Percentiles rank a stretch among this genome's conserved stretches.
Conservation (phyloP, 176 grass and related monocot genomes). For the Alloteropsis semialata region DNA sequence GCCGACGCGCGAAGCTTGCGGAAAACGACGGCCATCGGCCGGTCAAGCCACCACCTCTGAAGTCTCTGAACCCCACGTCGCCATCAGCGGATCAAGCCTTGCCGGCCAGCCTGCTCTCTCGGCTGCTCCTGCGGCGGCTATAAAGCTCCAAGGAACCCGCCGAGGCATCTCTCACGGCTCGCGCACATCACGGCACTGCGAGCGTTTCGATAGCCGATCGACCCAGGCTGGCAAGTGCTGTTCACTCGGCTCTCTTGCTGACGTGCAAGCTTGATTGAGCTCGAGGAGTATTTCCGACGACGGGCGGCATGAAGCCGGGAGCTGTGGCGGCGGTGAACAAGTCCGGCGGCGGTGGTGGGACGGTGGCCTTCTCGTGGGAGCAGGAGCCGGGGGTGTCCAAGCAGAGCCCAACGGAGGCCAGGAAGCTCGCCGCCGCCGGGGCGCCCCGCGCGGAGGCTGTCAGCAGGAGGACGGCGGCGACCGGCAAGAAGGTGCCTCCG, state of each 20-base stretch:
- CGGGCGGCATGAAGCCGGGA: constrained; percentile 6
- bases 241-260: background rate
- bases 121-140: background rate
- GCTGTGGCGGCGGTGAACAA: background rate
- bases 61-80: background rate
- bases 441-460: background rate
- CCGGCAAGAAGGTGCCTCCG: background rate
- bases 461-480: background rate
- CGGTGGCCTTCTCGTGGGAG: constrained; percentile 94
- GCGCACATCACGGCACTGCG: background rate
- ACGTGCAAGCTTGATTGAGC: background rate
- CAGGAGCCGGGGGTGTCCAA: constrained; percentile 79
- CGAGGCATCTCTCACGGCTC: background rate
- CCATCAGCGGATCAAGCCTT: background rate
- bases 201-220: too few species aligned
- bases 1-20: background rate
- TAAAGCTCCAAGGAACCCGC: constrained; percentile 26
- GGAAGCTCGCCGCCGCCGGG: background rate
- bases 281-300: background rate
- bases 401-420: background rate
- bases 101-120: constrained; percentile 26
- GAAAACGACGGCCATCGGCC: background rate
- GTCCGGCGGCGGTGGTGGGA: background rate
- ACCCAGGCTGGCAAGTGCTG: background rate
- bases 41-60: constrained; percentile 18